Base-by-base conservation (phyloP, 306 rosid species). In the Gastrolobium villosum region DNA sequence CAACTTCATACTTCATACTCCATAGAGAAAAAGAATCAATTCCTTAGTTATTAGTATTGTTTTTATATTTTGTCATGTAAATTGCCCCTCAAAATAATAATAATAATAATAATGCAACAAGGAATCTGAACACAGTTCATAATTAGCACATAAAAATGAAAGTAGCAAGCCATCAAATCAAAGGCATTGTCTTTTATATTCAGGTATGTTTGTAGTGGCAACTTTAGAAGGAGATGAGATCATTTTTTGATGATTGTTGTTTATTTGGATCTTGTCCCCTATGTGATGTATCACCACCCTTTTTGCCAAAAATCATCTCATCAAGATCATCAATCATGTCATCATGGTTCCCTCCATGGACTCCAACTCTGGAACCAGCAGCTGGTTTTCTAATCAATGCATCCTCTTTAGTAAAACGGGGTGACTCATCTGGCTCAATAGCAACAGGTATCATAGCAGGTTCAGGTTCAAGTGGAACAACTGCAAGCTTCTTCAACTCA, bases 291-390 rank as follows among this genome's bases (percentile, higher is more conserved):
- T 83, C 85, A 13, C 88, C 89, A 10, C 86, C 86, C 77, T 83
- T 89, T 84, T 90, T 92, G 36, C 98, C 98, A 78, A 94, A 94
- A 77, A 94, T 94, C 98, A 94, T 94, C 79, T 94, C 97, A 74
- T 94, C 98, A 4, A 94, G 96, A 89, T 92, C 97, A 75, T 94
- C 97, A 86, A 94, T 86, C 97, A 94, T 90, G 1, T 92, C 98
- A 20, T 94, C 97, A 0, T 84, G 84, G 78, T 81, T 88, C 74
- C 91, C 97, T 32, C 89, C 86, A 0, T 75, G 89, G 9, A 86
- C 66, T 5, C 64, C 80, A 2, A 67, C 83, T 60, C 90, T 88
- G 7, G 94, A 88, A 65, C 79, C 69, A 13, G 89, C 69, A 13
- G 89, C 35, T 3, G 90, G 84, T 49, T 87, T 92, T 82, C 97